A percentile compares a stretch with the other conserved stretches of the same genome.
phyloP scores from a whole-genome alignment of 257 asterid species.

The Prunella vulgaris region DNA sequence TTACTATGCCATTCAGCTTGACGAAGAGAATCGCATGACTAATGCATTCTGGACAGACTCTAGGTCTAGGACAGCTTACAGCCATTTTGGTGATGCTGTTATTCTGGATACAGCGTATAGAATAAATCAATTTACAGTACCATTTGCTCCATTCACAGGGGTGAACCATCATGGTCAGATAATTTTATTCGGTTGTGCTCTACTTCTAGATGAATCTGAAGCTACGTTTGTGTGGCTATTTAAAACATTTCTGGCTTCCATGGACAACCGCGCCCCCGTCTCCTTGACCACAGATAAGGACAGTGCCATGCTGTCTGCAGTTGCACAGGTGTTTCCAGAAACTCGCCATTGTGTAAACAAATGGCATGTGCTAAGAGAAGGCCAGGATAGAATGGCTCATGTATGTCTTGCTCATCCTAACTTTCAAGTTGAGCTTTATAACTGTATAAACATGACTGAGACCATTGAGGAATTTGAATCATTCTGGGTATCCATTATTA shows the following conservation, averaged over 20 bases:
- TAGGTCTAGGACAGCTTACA: constrained; percentile 79
- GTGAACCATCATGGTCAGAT: constrained; percentile 92
- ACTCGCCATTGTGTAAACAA: constrained; percentile 64
- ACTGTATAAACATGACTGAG: constrained; percentile 75
- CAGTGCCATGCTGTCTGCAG: constrained; percentile 55
- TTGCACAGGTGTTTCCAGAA: constrained; percentile 64
- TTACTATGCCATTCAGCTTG: constrained; percentile 88
- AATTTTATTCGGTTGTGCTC: constrained; percentile 77
- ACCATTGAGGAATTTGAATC: constrained; percentile 85
- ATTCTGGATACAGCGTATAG: constrained; percentile 61
- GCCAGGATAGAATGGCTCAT: constrained; percentile 66
- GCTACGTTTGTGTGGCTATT: constrained; percentile 79
- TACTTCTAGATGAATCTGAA: constrained; percentile 86
- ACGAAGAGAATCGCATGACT: constrained; percentile 80
- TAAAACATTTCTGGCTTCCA: constrained; percentile 77
- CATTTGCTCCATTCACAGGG: constrained; percentile 87
- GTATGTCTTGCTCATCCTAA: constrained; percentile 61
- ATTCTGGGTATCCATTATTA: constrained; percentile 61
- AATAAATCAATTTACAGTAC: constrained; percentile 56
- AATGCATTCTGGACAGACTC: constrained; percentile 95
- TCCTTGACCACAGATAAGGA: constrained; percentile 72
- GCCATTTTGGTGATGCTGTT: constrained; percentile 88
- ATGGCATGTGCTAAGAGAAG: constrained; percentile 83
- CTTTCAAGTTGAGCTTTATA: constrained; percentile 73
- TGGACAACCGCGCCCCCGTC: constrained; percentile 64